Conservation (phyloP, 1,284 basidiomycete genomes). For the Vanrija sp. region DNA sequence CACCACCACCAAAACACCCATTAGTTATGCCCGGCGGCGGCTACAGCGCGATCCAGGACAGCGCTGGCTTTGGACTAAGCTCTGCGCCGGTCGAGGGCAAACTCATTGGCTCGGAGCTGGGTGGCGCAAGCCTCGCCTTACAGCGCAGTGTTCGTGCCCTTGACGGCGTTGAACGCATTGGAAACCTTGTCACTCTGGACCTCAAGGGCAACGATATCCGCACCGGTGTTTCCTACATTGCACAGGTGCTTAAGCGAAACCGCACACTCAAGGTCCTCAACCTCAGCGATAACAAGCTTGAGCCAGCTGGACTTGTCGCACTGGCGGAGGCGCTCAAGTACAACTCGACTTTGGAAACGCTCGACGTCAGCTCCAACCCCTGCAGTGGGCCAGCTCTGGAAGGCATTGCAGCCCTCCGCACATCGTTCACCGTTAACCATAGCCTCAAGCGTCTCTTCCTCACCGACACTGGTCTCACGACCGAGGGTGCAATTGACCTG, state of each 20-base stretch:
- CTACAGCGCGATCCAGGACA: slow-evolving; percentile 33
- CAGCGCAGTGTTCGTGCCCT: slow-evolving; percentile 71
- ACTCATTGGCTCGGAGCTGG: slow-evolving; percentile 23
- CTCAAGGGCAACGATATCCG: slow-evolving; percentile 85
- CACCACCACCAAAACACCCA: slow-evolving; percentile 32
- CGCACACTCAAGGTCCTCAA: slow-evolving; percentile 91
- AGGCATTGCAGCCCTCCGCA: slow-evolving; percentile 81
- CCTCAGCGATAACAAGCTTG: slow-evolving; percentile 88
- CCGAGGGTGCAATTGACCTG: slow-evolving; percentile 85
- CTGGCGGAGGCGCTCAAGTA: slow-evolving; percentile 96
- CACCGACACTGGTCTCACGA: slow-evolving; percentile 73
- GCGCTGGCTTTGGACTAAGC: slow-evolving; percentile 12
- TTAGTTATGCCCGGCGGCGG: slow-evolving; percentile 34
- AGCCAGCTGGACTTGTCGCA: slow-evolving; percentile 70
- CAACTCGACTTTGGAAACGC: slow-evolving; percentile 86
- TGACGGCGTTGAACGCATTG: slow-evolving; percentile 77
- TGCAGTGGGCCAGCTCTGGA: slow-evolving; percentile 83
- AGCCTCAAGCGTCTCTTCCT: slow-evolving; percentile 90
- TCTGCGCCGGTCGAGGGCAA: slow-evolving; percentile 29
- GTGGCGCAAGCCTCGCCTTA: slow-evolving; percentile 42
- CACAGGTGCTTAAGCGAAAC: slow-evolving; percentile 93
- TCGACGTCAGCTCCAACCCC: slow-evolving; percentile 89
- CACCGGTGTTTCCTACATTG: slow-evolving; percentile 82
- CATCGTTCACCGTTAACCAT: slow-evolving; percentile 88
- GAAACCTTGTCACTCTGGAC: slow-evolving; percentile 82